Conservation (phyloP, 2,329 filamentous ascomycete genomes). For the Cladophialophora yegresii region DNA sequence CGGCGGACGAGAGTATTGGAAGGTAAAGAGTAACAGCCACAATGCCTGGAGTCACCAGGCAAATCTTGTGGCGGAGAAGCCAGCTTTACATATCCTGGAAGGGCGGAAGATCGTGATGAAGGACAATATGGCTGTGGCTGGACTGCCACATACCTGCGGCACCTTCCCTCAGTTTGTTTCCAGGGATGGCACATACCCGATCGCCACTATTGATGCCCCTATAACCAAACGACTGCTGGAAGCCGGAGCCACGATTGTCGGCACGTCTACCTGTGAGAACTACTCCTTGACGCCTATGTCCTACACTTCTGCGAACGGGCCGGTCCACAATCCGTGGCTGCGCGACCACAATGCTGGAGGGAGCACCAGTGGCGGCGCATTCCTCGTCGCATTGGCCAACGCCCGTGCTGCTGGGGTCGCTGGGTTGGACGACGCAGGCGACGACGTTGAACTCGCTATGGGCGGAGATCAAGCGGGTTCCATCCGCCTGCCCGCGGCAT, state of each 20-base stretch:
- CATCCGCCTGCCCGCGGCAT: slow-evolving; percentile 45
- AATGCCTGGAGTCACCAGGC: slow-evolving; percentile 50
- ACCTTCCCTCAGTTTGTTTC: slow-evolving; percentile 41
- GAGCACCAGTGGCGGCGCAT: slow-evolving; percentile 44
- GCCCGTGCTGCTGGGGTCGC: slow-evolving; percentile 26
- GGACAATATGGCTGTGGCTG: slow-evolving; percentile 44
- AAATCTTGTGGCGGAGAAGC: slow-evolving; percentile 38
- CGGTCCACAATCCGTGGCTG: slow-evolving; percentile 44
- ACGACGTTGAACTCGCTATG: slow-evolving; percentile 42
- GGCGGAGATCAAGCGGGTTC: slow-evolving; percentile 48
- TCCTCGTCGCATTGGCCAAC: slow-evolving; percentile 39
- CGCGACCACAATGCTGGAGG: slow-evolving; percentile 42
- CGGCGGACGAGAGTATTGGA: slow-evolving; percentile 31
- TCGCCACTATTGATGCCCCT: slow-evolving; percentile 43
- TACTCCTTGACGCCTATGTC: slow-evolving; percentile 45
- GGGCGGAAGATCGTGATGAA: slow-evolving; percentile 43
- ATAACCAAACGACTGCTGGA: slow-evolving; percentile 43
- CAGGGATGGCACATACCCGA: slow-evolving; percentile 37
- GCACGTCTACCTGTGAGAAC: slow-evolving; percentile 46
- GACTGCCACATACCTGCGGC: slow-evolving; percentile 43
- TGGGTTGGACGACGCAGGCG: slow-evolving; percentile 36
- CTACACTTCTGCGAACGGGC: slow-evolving; percentile 43
- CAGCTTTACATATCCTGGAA: slow-evolving; percentile 36
- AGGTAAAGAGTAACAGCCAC: slow-evolving; percentile 43
- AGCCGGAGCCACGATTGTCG: slow-evolving; percentile 42